Percentiles rank a stretch among this genome's conserved stretches.
Conservation (phyloP, 1,284 basidiomycete species). For the Irpex lacteus region DNA sequence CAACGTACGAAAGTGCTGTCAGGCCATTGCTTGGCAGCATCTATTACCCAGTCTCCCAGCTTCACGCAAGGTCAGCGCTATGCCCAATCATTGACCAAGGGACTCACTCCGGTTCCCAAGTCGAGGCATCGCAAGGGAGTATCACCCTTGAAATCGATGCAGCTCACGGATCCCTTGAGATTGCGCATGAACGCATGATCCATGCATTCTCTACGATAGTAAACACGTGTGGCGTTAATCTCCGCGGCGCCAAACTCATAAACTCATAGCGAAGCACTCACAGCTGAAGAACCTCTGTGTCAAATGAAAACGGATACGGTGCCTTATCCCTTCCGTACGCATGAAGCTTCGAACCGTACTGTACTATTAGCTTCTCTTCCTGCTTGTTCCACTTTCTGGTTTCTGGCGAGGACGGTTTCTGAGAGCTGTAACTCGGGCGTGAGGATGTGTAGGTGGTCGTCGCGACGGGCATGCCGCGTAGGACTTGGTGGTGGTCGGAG, state of each 20-base stretch:
- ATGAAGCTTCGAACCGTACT: constrained; percentile 62
- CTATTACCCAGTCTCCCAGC: constrained; percentile 70
- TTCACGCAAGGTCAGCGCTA: constrained; percentile 24
- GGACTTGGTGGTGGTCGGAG: constrained; percentile 4
- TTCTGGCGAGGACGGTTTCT: constrained; percentile 29
- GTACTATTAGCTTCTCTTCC: constrained; percentile 55
- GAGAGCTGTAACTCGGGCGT: constrained; percentile 23
- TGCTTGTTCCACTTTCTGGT: constrained; percentile 57
- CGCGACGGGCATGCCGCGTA: constrained; percentile 13
- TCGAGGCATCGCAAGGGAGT: constrained; percentile 55
- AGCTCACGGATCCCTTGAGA: constrained; percentile 49
- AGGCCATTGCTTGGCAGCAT: constrained; percentile 71
- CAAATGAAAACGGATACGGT: constrained; percentile 67
- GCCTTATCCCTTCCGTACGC: constrained; percentile 69
- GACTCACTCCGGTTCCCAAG: constrained; percentile 67
- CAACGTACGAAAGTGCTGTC: constrained; percentile 58
- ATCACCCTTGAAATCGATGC: constrained; percentile 47
- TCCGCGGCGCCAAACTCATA: not conserved
- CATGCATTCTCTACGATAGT: constrained; percentile 40
- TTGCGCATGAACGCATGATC: constrained; percentile 52
- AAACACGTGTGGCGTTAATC: not conserved
- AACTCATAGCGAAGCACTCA: constrained; percentile 30
- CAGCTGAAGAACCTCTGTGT: constrained; percentile 63
- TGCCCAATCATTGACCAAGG: not conserved
- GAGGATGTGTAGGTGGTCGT: constrained; percentile 18